A percentile compares a stretch with the other conserved stretches of the same genome.
phyloP scores from a whole-genome alignment of 2,329 filamentous ascomycete species.

The Aspergillus caelatus region DNA sequence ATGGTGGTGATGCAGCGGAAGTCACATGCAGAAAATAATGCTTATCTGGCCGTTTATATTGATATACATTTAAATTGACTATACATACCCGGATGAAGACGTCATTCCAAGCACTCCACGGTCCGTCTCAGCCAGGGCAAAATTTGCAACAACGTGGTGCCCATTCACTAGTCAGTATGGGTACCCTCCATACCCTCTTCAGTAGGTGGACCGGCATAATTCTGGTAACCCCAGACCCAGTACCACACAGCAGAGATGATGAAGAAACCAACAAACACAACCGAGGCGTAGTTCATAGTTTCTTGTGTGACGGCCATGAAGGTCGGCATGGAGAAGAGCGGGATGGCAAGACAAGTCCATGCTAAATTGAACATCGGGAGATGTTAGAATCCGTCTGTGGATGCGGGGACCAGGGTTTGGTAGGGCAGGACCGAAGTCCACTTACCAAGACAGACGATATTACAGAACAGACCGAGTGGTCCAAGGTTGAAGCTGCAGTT shows the following conservation, averaged over 20 bases:
- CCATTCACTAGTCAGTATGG: neutral
- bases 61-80: neutral
- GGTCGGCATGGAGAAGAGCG: constrained; percentile 64
- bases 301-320: constrained; percentile 60
- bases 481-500: constrained; percentile 56
- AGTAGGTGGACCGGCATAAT: constrained; percentile 44
- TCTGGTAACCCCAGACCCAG: constrained; percentile 68
- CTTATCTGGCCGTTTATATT: neutral
- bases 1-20: too few species aligned
- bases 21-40: too few species aligned
- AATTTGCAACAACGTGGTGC: neutral
- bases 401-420: neutral
- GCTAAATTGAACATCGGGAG: constrained; percentile 13
- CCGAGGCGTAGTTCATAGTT: constrained; percentile 73
- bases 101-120: neutral
- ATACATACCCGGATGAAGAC: neutral
- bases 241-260: constrained; percentile 68
- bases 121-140: neutral
- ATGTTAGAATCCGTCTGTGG: neutral
- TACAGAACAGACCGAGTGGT: constrained; percentile 62
- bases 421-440: constrained; percentile 16
- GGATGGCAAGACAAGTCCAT: constrained; percentile 70
- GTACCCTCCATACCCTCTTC: constrained; percentile 15
- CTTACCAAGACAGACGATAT: constrained; percentile 66
- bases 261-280: constrained; percentile 71